A percentile compares a stretch with the other conserved stretches of the same genome.
Evolutionary conservation across 805 yeast species (phyloP).

Genomic region (Candida ulmi): DNA sequence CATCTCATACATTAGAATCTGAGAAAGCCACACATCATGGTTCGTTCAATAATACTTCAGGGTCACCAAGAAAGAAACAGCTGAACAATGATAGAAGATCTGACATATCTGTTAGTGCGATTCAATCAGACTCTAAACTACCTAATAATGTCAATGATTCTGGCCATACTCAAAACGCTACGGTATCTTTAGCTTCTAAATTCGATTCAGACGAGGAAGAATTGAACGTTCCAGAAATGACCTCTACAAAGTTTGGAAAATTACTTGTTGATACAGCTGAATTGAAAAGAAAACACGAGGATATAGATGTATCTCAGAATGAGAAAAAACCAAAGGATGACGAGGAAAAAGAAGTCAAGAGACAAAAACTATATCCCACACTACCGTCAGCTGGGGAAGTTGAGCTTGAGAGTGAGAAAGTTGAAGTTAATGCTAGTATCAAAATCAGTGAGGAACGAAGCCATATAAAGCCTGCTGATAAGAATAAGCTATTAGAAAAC

Average conservation of each 20-base stretch:
- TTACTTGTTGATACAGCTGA: background rate
- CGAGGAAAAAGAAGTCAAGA: background rate
- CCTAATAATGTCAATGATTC: background rate
- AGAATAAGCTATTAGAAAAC: background rate
- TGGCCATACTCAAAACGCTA: background rate
- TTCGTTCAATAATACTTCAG: too few relatives aligned
- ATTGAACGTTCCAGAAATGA: slow-evolving; percentile 17
- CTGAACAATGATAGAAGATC: too few relatives aligned
- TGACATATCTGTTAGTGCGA: too few relatives aligned
- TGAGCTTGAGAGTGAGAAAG: too few relatives aligned
- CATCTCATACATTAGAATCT: too few relatives aligned
- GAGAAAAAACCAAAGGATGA: background rate
- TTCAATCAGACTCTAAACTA: too few relatives aligned
- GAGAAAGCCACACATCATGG: too few relatives aligned
- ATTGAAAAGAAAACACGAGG: background rate
- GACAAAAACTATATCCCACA: background rate
- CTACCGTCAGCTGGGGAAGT: too few relatives aligned
- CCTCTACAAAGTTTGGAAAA: slow-evolving; percentile 8
- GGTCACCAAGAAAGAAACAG: background rate
- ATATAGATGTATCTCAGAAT: background rate
- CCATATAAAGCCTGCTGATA: too few relatives aligned
- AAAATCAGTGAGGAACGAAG: too few relatives aligned
- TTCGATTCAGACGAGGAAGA: slow-evolving; percentile 23
- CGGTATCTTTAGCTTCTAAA: slow-evolving; percentile 2
- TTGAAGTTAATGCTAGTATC: too few relatives aligned